Base-by-base conservation (phyloP, 441 rosid genomes). In the Cnidoscolus chayamansa region DNA sequence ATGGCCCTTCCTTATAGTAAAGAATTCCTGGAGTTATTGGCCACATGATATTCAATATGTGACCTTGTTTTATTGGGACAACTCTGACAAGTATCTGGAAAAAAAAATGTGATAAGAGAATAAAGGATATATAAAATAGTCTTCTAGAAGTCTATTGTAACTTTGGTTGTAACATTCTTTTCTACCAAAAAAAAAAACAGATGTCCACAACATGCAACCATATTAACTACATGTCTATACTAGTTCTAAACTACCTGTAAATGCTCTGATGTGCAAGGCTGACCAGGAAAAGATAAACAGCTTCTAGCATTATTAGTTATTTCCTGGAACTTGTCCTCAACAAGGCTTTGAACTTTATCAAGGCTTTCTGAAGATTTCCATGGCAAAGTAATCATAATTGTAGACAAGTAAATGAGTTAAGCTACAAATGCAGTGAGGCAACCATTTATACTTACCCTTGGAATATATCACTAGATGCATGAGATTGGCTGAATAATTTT, bases 61-160 rank as follows among this genome's bases (percentile, higher is more conserved):
- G 93, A 65, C 99, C 98, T 86, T 92, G 81, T 79, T 86, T 85
- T 71, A 94, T 92, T 65, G 98, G 99, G 78, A 94, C 86, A 63
- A 87, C 73, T 77, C 80, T 88, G 45, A 89, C 97, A 70, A 94
- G 92, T 80, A 94, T 86, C 99, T 94, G 83, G 78, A 75, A 72
- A 80, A 79, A 75, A 72, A 80, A 76, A 84, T 54, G 65, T n/a
- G 66, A 60, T 45, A 73, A 31, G 73, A 2, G 68, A 56, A 55
- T 19, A 55, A 32, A 35, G 35, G 59, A 25, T 31, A 37, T 16
- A 67, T 1, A 49, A 35, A 67, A 31, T 16, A 66, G 63, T 62
- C n/a, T 8, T 40, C 2, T 31, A 67, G 20, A 72, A 47, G 32
- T 62, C 48, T 40, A 58, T 25, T 25, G 13, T 4, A 70, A 13